Evolutionary conservation across 805 yeast genomes (phyloP), one percentile per base, ranked within the genome.

Genomic region (Ogataea siamensis): DNA sequence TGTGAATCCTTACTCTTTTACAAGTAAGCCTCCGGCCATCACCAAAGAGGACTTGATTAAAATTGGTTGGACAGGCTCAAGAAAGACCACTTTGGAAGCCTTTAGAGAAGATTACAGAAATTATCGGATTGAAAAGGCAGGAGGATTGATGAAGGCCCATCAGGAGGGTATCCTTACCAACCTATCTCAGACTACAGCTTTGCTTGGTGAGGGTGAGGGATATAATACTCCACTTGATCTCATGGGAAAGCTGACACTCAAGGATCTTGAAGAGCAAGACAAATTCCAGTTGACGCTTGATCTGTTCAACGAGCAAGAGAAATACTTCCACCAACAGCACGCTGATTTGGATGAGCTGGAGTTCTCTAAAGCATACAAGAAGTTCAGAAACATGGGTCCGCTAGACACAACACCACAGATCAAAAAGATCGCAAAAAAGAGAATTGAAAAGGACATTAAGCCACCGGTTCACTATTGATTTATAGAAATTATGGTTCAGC

Each of bases 31-130:
- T 9, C 51, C 63, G 5, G 55, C 51, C 10, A 50, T 70, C 32
- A 66, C 74, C 34, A 68, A 68, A 44, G 87, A 81, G 12, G 68
- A 74, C 42, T 71, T 89, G 51, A 49, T 78, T 22, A 62, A 63
- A 4, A 66, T 89, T 49, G 98, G 98, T 33, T 93, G 98, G 98
- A 87, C 96, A n/a, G 95, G 96, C 37, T 74, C 93, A 16, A 83
- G 80, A 61, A 80, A 80, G 50, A 83, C 83, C 10, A 72, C 81
- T 14, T 65, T 77, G 18, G 83, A 77, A 26, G 87, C 78, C 46
- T 91, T 82, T 71, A 76, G 75, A 53, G 83, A 79, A 45, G 70
- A 65, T 53, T 83, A 78, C 70, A 78, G 91, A 53, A 77, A 80
- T 34, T 65, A 63, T 50, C 72, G 73, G 53, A 76, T 84, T 57